phyloP scores from a whole-genome alignment of 2,329 filamentous ascomycete genomes.

The Beauveria brongniartii region DNA sequence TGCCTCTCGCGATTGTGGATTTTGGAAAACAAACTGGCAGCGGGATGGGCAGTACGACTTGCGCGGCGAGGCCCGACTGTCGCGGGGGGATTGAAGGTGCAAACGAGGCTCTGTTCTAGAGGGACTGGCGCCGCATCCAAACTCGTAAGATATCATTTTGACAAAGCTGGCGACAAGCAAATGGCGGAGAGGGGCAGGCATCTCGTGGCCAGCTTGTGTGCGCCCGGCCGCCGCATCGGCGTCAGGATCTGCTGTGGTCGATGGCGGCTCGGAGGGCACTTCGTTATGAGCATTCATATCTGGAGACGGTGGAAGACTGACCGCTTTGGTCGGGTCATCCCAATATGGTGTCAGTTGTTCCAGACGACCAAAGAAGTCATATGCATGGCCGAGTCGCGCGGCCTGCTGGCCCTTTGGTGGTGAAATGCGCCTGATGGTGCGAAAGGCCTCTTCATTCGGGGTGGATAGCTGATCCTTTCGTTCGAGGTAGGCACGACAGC shows the following conservation, averaged over 20 bases:
- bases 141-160: slow-evolving; percentile 58
- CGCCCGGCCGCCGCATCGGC: slow-evolving; percentile 24
- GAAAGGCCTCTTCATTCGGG: slow-evolving; percentile 50
- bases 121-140: slow-evolving; percentile 52
- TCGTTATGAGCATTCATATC: slow-evolving; percentile 19
- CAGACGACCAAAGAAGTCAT: slow-evolving; percentile 58
- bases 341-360: slow-evolving; percentile 52
- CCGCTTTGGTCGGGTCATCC: slow-evolving; percentile 47
- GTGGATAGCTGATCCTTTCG: slow-evolving; percentile 49
- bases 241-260: slow-evolving; percentile 6
- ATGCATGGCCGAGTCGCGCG: slow-evolving; percentile 52
- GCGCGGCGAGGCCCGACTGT: slow-evolving; percentile 22
- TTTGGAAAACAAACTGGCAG: slow-evolving; percentile 53
- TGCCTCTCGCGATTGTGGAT: slow-evolving; percentile 49
- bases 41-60: slow-evolving; percentile 51
- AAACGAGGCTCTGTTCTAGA: slow-evolving; percentile 52
- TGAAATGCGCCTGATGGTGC: slow-evolving; percentile 51
- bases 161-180: slow-evolving; percentile 51
- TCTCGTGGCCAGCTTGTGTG: slow-evolving; percentile 42
- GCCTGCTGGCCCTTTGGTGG: slow-evolving; percentile 44
- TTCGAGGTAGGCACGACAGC: slow-evolving; percentile 50
- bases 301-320: slow-evolving; percentile 25
- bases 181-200: slow-evolving; percentile 51
- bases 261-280: slow-evolving; percentile 6
- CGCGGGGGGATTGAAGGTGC: slow-evolving; percentile 37